Base-by-base conservation (phyloP, 805 yeast species). In the Peterozyma xylosa region DNA sequence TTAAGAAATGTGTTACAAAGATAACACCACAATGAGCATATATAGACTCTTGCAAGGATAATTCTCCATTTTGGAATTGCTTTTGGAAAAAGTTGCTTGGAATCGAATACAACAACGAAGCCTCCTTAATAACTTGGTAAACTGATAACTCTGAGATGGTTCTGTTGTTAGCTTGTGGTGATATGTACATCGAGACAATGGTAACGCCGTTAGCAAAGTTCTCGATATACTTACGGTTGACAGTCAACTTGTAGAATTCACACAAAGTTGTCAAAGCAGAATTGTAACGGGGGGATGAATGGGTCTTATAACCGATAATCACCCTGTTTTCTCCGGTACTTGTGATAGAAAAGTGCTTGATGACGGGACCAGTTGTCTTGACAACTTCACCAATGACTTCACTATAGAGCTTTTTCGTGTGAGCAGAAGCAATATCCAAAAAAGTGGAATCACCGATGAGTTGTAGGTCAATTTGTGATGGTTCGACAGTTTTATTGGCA, bases 11-110 rank as follows among this genome's bases (percentile, higher is more conserved):
- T 33, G 95, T 83, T 41, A 88, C 95, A 60, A 93, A 91, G 48
- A 88, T 86, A 38, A 86, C 83, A 55, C 91, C 96, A 63, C 89
- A 84, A 63, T 91, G 98, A 38, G 97, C 95, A 61, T 93, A 93
- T 46, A 89, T 82, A 38, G 90, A 80, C 67, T 93, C 99, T 67
- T 91, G 98, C 53, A 95, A 80, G 1, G 97, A 89, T 63, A 91
- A 74, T 52, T 80, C 80, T 43, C 91, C 84, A 41, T 70, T 62
- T 49, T 83, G 80, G 58, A 90, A 90, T 45, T 80, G 72, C 42
- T 74, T 73, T 53, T 80, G 81, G 71, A 90, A 91, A 53, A 78
- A 72, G 57, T 88, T 86, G 63, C 85, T 81, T 41, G 99, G 99
- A 52, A 91, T 78, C 54, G 96, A 86, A 66, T 86, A 93, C 52